These are phyloP conservation scores for Inga oerstediana DNA, from an alignment of 306 rosid species.

Conservation along the genomic window DNA sequence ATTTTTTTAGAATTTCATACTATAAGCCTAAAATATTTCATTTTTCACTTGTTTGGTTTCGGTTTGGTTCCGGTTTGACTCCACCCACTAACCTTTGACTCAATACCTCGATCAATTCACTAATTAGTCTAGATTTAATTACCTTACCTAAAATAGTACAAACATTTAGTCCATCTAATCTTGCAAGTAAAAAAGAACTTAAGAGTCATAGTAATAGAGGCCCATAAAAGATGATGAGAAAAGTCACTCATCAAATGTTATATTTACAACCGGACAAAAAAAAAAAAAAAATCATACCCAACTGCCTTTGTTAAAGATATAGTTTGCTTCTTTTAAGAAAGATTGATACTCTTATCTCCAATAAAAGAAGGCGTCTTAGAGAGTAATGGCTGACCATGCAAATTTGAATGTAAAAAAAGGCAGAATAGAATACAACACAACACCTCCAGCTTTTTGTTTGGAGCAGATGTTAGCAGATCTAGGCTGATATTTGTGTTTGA, in stretches of 20 bases:
- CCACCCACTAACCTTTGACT: too few relatives aligned
- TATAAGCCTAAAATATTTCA: too few relatives aligned
- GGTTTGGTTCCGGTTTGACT: too few relatives aligned
- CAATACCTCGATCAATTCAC: too few relatives aligned
- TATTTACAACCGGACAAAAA: background rate
- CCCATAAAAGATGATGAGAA: background rate
- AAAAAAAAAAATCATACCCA: constrained; percentile 54
- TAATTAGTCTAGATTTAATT: too few relatives aligned
- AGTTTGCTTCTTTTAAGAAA: constrained; percentile 90
- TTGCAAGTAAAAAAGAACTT: constrained; percentile 26
- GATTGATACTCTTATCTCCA: constrained; percentile 86
- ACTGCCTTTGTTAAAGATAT: constrained; percentile 43
- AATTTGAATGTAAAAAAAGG: background rate
- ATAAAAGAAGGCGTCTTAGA: constrained; percentile 80
- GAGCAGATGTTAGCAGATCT: too few relatives aligned
- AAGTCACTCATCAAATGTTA: background rate
- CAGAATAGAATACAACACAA: background rate
- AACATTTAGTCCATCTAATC: background rate
- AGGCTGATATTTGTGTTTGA: too few relatives aligned
- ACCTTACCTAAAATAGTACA: background rate
- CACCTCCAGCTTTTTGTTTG: too few relatives aligned
- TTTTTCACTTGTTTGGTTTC: too few relatives aligned
- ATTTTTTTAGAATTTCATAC: too few relatives aligned
- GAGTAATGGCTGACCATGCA: constrained; percentile 48
- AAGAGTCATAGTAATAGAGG: background rate